A percentile compares a stretch with the other conserved stretches of the same genome.
Conservation (phyloP, 805 yeast species). For the Suhomyces vadensis region DNA sequence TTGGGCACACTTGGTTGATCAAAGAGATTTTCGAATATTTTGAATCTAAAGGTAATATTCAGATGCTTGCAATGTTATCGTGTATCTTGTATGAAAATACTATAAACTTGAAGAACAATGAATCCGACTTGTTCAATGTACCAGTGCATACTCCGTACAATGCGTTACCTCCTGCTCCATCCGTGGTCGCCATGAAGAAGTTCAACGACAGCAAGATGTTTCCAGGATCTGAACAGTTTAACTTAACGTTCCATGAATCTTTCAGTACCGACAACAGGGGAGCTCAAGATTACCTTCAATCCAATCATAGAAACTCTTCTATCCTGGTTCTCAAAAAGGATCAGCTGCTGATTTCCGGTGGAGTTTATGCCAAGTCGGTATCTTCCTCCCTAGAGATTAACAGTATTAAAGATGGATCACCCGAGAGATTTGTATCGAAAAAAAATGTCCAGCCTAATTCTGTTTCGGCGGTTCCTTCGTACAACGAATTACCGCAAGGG, state of each 20-base stretch:
- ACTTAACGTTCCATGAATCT: conserved; percentile 7
- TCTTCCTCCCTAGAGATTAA: conserved; percentile 18
- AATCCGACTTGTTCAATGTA: conserved; percentile 26
- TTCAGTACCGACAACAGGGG: conserved; percentile 7
- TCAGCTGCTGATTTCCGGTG: conserved; percentile 7
- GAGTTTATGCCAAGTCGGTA: conserved; percentile 18
- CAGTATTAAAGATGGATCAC: conserved; percentile 14
- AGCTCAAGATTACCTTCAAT: conserved; percentile 4
- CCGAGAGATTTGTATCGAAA: conserved; percentile 21
- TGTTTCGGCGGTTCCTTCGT: background rate
- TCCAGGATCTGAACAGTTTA: conserved; percentile 6
- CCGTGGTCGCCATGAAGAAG: conserved; percentile 17
- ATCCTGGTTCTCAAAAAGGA: conserved; percentile 11
- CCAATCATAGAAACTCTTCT: conserved; percentile 12
- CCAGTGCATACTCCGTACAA: conserved; percentile 52
- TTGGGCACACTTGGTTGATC: conserved; percentile 69
- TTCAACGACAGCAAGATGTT: conserved; percentile 10
- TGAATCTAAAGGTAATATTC: conserved; percentile 65
- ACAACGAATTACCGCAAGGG: background rate
- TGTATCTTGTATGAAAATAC: conserved; percentile 61
- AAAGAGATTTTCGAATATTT: conserved; percentile 62
- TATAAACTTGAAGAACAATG: conserved; percentile 18
- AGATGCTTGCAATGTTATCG: conserved; percentile 87
- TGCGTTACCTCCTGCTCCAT: conserved; percentile 33
- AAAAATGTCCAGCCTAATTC: conserved; percentile 20